Evolutionary conservation across 2,329 filamentous ascomycete genomes (phyloP).

Genomic region (Fusarium lyarnte): DNA sequence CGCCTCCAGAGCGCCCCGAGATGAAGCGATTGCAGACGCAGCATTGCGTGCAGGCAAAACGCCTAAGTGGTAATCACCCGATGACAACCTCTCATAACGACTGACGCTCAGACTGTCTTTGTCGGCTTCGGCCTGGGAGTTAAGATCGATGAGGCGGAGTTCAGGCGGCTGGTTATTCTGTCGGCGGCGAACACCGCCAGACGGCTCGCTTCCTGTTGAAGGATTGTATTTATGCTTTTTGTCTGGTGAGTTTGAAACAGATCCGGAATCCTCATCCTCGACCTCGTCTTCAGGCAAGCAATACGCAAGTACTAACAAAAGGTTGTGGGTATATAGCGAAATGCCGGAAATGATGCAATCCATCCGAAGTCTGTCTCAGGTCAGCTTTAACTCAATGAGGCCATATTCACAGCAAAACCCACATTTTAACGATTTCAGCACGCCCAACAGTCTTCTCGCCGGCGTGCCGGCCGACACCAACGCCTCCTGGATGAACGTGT

Average conservation of each 20-base stretch:
- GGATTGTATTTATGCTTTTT: slow-evolving; percentile 54
- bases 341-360: slow-evolving; percentile 98
- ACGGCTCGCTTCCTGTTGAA: slow-evolving; percentile 65
- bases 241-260: slow-evolving; percentile 32
- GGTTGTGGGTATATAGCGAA: slow-evolving; percentile 91
- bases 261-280: slow-evolving; percentile 43
- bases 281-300: slow-evolving; percentile 77
- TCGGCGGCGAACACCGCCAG: slow-evolving; percentile 73
- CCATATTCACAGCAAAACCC: slow-evolving; percentile 62
- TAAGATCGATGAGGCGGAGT: slow-evolving; percentile 88
- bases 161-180: slow-evolving; percentile 88
- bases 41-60: slow-evolving; percentile 79
- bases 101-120: slow-evolving; percentile 87
- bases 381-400: slow-evolving; percentile 60
- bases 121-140: slow-evolving; percentile 86
- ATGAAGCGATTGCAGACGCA: slow-evolving; percentile 69
- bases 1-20: slow-evolving; percentile 79
- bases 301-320: slow-evolving; percentile 92
- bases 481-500: slow-evolving; percentile 82
- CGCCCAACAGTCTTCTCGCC: slow-evolving; percentile 78
- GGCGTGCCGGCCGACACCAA: slow-evolving; percentile 70
- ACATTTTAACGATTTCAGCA: slow-evolving; percentile 94
- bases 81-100: slow-evolving; percentile 84
- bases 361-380: slow-evolving; percentile 77
- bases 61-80: slow-evolving; percentile 90